Evolutionary conservation across 768 basidiomycete genomes (phyloP), one percentile per base, ranked within the genome.

Genomic region (Tylopilus plumbeoviolaceoides): DNA sequence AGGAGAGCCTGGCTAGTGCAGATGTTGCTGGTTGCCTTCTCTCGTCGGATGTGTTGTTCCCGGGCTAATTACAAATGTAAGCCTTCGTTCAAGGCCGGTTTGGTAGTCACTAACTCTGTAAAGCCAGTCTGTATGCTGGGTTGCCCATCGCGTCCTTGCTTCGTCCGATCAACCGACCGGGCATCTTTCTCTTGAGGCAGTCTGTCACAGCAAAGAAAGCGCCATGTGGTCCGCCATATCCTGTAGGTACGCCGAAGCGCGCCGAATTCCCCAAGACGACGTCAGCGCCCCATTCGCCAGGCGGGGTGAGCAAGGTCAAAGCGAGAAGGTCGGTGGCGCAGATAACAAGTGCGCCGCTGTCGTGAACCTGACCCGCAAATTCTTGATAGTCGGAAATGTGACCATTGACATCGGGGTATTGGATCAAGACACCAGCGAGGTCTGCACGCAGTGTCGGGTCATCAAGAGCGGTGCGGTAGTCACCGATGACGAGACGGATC

Each of bases 271-370:
- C 97, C 42, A 95, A 75, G 8, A 91, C 95, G 58, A 98, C 83
- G 68, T 99, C 95, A 28, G 94, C 95, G 47, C 95, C 95, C 93
- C 95, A 98, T 76, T 98, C 97, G 51, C 97, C 95, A 14, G 95
- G 95, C 27, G 95, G 91, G 61, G 90, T 92, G 54, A 99, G 77
- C 77, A 93, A 78, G 2, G 94, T 92, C 67, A 98, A 75, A 2
- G 95, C 92, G 38, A 99, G 79, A 48, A 99, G 80, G 72, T 99
- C 95, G 11, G 91, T 92, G 15, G 92, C 92, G 59, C 87, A 90
- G 7, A 89, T 79, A 47, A 97, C 83, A 52, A 97, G 78, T n/a
- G 81, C 93, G 27, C 89, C 89, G 6, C 76, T 64, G 15, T 77
- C 75, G 68, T 98, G 95, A 15, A 87, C 81, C 20, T 78, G 74